Evolutionary conservation across 371 early-diverging fungal species (phyloP), one percentile per base, ranked within the genome.

Genomic region (Mortierella sp.): DNA sequence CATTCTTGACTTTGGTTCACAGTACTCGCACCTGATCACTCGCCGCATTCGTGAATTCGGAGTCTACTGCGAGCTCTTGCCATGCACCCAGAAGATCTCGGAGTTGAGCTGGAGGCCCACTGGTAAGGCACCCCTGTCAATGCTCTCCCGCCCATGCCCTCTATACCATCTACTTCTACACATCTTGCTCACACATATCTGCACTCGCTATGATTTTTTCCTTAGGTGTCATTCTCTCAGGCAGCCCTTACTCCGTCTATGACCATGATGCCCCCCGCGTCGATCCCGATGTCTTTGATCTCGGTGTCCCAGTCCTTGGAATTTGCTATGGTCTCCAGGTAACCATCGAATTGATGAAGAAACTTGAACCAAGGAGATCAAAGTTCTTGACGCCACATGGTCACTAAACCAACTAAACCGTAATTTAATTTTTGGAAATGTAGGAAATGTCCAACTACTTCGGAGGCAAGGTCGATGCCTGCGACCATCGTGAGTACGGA

Each of bases 1-100:
- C 71, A 98, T 98, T 84, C 90, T 98, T 83, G 99, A 98, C 90
- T 98, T 98, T 91, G 99, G 99, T 69, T 97, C 97, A 36, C 98
- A 98, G 88, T 97, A 96, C 88, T 96, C 97, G 21, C 99, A 98
- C 87, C 90, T 98, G 84, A 97, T 98, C 86, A 95, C 97, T 58
- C 93, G 98, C 62, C 94, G 99, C 77, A 89, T 98, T 70, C 94
- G 99, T 84, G 98, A 97, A 86, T 90, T 94, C 74, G 98, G 98
- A 69, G 96, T 98, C 63, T 98, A 98, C 91, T 98, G 97, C 90
- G 99, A 98, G 89, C 91, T 98, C 69, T 88, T 95, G 67, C 97
- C 97, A 61, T 98, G 99, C 91, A 98, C 97, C 70, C 93, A 94
- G 86, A 96, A 96, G 92, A 90, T 97, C 81, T 84, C 93, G 33